Evolutionary conservation across 192 early-diverging fungal species (phyloP).

Genomic region (Coemansia sp.): DNA sequence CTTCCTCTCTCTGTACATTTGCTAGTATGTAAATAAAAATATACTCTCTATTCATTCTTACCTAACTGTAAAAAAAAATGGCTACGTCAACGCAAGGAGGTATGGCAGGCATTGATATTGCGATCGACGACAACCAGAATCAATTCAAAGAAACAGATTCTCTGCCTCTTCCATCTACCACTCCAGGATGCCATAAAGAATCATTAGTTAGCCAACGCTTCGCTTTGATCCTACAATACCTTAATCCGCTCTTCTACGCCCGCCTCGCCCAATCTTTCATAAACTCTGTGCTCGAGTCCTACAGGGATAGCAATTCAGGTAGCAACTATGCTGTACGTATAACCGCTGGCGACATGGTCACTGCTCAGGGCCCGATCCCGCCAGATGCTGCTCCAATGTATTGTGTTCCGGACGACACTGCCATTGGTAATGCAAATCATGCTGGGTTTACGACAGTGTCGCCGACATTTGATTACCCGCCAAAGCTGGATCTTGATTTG

Average conservation of each 20-base stretch:
- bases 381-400: constrained; percentile 23
- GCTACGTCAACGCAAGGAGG: no score
- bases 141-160: constrained; percentile 12
- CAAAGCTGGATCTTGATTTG: constrained; percentile 1
- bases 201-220: constrained; percentile 16
- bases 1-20: no score
- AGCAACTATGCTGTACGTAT: constrained; percentile 4
- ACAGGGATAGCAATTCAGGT: not conserved
- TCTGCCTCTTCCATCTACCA: constrained; percentile 32
- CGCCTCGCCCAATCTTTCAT: constrained; percentile 37
- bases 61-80: no score
- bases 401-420: constrained; percentile 6
- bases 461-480: constrained; percentile 19
- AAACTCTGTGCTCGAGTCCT: constrained; percentile 23
- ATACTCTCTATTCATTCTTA: no score
- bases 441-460: constrained; percentile 13
- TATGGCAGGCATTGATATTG: no score
- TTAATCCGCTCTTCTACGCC: constrained; percentile 48
- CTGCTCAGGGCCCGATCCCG: constrained; percentile 3
- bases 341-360: constrained; percentile 1
- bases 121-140: no score
- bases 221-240: constrained; percentile 23
- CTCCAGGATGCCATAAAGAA: constrained; percentile 3
- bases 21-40: no score
- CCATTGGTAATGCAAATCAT: no score